These are phyloP conservation scores for Craterostigma plantagineum DNA, from an alignment of 257 asterid species.

Conservation along the genomic window DNA sequence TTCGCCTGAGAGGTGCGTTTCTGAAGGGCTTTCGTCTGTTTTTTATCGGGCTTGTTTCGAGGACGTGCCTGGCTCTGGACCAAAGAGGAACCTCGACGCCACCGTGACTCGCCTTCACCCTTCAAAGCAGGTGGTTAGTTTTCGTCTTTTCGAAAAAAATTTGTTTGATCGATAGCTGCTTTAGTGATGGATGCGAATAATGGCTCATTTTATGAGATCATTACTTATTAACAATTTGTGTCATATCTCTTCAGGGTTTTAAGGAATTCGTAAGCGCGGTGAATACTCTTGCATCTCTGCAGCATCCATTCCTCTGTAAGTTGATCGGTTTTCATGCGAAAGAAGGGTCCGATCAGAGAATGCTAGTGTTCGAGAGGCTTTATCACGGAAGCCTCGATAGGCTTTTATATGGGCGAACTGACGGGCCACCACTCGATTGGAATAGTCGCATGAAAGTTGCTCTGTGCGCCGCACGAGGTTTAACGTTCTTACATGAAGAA, in stretches of 20 bases:
- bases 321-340: slow-evolving; percentile 84
- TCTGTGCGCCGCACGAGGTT: slow-evolving; percentile 80
- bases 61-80: slow-evolving; percentile 30
- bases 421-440: slow-evolving; percentile 94
- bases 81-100: slow-evolving; percentile 52
- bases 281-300: slow-evolving; percentile 63
- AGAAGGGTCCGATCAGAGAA: slow-evolving; percentile 62
- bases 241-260: slow-evolving; percentile 36
- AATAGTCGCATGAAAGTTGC: slow-evolving; percentile 84
- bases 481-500: slow-evolving; percentile 91
- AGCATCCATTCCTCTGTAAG: slow-evolving; percentile 62
- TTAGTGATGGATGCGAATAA: too few relatives aligned
- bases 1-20: slow-evolving; percentile 75
- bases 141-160: not conserved
- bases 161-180: too few relatives aligned
- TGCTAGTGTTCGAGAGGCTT: slow-evolving; percentile 79
- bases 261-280: slow-evolving; percentile 75
- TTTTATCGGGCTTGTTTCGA: slow-evolving; percentile 69
- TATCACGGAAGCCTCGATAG: slow-evolving; percentile 84
- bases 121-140: slow-evolving; percentile 53
- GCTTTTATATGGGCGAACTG: slow-evolving; percentile 72
- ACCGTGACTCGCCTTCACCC: slow-evolving; percentile 74
- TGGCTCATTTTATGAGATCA: too few relatives aligned
- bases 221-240: not conserved
- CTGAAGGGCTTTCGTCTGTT: slow-evolving; percentile 87